Evolutionary conservation across 805 yeast species (phyloP).

Genomic region (Ogataea nonfermentans): DNA sequence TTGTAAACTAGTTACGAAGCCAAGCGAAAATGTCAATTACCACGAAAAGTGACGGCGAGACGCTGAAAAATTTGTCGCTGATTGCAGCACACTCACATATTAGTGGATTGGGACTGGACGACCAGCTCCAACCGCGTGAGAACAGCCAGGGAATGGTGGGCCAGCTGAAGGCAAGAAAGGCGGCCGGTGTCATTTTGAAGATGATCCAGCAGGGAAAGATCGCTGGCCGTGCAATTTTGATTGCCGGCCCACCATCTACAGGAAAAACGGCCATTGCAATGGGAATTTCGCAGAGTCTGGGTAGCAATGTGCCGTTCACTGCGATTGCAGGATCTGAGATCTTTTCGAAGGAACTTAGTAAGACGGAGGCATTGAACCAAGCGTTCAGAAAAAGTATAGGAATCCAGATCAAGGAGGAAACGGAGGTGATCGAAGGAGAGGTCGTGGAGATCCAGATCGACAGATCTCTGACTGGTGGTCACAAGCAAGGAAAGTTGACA

Average conservation of each 20-base stretch:
- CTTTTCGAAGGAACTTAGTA: conserved; percentile 93
- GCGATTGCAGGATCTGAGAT: conserved; percentile 95
- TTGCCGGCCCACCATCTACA: conserved; percentile 98
- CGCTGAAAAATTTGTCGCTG: conserved; percentile 26
- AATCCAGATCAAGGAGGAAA: conserved; percentile 90
- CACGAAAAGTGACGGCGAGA: conserved; percentile 18
- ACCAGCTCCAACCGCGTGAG: conserved; percentile 76
- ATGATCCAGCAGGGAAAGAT: conserved; percentile 87
- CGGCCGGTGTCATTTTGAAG: conserved; percentile 93
- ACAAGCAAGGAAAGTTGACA: conserved; percentile 74
- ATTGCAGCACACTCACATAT: conserved; percentile 94
- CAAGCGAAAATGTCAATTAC: conserved; percentile 20
- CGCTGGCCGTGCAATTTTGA: conserved; percentile 92
- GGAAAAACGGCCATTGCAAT: conserved; percentile 97
- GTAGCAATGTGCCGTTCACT: conserved; percentile 96
- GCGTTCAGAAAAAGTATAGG: conserved; percentile 96
- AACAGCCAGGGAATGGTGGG: conserved; percentile 90
- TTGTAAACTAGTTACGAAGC: background rate
- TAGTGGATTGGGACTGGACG: conserved; percentile 92
- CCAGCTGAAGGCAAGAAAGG: conserved; percentile 75
- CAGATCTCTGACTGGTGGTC: conserved; percentile 89
- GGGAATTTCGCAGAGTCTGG: conserved; percentile 93
- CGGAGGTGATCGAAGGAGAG: conserved; percentile 98
- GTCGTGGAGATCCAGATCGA: conserved; percentile 95
- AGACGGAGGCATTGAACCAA: conserved; percentile 95